These are phyloP conservation scores for Marchantia polymorpha DNA, from an alignment of 225 moss, liverwort and hornwort species.

Conservation along the genomic window DNA sequence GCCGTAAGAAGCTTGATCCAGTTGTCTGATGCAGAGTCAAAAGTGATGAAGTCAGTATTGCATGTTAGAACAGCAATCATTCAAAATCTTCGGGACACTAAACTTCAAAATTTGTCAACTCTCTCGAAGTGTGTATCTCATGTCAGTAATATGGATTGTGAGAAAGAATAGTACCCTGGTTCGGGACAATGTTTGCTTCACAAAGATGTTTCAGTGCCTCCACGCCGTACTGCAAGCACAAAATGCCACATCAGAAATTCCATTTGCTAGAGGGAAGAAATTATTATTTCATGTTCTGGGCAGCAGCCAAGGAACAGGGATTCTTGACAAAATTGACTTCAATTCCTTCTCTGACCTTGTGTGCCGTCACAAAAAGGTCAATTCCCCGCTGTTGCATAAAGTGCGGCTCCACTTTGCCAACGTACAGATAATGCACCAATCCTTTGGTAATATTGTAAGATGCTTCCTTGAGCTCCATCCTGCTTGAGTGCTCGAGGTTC, in stretches of 20 bases:
- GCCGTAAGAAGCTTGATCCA: constrained; percentile 91
- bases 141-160: neutral
- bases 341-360: constrained; percentile 52
- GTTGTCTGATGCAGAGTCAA: constrained; percentile 48
- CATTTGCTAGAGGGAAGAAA: too few relatives aligned
- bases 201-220: constrained; percentile 33
- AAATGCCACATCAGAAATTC: neutral
- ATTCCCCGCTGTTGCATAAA: constrained; percentile 70
- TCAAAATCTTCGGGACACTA: too few relatives aligned
- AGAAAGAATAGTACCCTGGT: constrained; percentile 30
- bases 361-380: constrained; percentile 78
- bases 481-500: constrained; percentile 57
- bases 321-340: neutral
- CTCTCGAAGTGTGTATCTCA: neutral
- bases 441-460: constrained; percentile 73
- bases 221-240: constrained; percentile 44
- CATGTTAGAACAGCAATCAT: too few relatives aligned
- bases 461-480: constrained; percentile 85
- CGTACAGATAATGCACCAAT: constrained; percentile 77
- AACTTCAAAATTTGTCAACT: too few relatives aligned
- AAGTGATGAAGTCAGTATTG: neutral
- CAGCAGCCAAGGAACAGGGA: neutral
- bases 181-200: constrained; percentile 39
- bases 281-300: too few relatives aligned
- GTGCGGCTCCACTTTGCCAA: constrained; percentile 56